A percentile compares a stretch with the other conserved stretches of the same genome.
Conservation (phyloP, 2,329 filamentous ascomycete species). For the Exophiala sp. region DNA sequence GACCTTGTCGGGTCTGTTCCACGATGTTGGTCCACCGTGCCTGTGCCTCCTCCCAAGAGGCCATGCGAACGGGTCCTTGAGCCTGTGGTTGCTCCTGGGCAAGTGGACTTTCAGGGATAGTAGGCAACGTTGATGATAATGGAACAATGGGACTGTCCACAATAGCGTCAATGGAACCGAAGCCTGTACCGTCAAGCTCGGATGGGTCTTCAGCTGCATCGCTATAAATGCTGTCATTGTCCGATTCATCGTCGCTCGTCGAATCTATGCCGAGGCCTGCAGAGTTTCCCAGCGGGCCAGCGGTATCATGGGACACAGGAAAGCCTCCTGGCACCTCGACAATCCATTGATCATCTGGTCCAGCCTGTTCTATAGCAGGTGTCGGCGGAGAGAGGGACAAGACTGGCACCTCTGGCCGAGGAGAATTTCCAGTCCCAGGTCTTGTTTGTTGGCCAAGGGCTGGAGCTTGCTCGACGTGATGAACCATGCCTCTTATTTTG, state of each 20-base stretch:
- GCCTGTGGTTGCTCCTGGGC: slow-evolving; percentile 3
- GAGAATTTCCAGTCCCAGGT: background rate
- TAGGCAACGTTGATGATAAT: slow-evolving; percentile 2
- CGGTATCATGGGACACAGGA: slow-evolving; percentile 34
- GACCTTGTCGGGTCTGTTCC: slow-evolving; percentile 15
- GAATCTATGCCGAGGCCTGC: slow-evolving; percentile 1
- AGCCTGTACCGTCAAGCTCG: slow-evolving; percentile 38
- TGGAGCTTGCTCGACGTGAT: background rate
- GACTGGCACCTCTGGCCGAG: slow-evolving; percentile 33
- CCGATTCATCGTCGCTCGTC: slow-evolving; percentile 21
- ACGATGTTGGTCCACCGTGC: slow-evolving; percentile 30
- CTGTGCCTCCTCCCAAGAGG: slow-evolving; percentile 30
- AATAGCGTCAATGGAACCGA: slow-evolving; percentile 48
- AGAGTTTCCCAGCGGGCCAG: slow-evolving; percentile 3
- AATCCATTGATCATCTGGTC: slow-evolving; percentile 31
- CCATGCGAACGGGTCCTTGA: background rate
- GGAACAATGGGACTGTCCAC: slow-evolving; percentile 34
- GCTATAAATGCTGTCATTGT: slow-evolving; percentile 43
- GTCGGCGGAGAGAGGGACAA: slow-evolving; percentile 46
- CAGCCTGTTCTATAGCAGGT: slow-evolving; percentile 38
- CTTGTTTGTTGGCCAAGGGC: slow-evolving; percentile 5
- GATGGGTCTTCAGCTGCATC: slow-evolving; percentile 33
- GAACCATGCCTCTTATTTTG: background rate
- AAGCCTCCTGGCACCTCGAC: slow-evolving; percentile 57
- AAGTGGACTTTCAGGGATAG: slow-evolving; percentile 26